These are phyloP conservation scores for Neonectria coccinea DNA, from an alignment of 2,329 filamentous ascomycete species.

Conservation along the genomic window DNA sequence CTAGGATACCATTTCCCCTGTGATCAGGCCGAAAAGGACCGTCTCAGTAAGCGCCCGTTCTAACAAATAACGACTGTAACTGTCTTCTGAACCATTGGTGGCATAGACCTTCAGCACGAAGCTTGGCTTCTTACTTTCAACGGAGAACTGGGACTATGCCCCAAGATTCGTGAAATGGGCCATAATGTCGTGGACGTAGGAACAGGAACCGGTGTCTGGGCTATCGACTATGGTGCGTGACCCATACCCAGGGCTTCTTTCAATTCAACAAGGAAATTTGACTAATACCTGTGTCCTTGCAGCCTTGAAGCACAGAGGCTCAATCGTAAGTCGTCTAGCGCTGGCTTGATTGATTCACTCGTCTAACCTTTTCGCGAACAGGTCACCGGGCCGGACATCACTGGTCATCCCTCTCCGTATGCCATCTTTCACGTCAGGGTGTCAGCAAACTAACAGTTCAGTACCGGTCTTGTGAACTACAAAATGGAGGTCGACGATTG, in stretches of 20 bases:
- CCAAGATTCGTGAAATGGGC: constrained; percentile 12
- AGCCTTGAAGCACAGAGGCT: constrained; percentile 12
- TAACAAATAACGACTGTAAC: too few relatives aligned
- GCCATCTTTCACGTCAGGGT: too few relatives aligned
- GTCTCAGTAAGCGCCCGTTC: constrained; percentile 5
- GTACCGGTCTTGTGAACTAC: constrained; percentile 5
- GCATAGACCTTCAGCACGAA: constrained; percentile 19
- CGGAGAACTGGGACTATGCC: constrained; percentile 15
- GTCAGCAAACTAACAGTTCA: constrained; percentile 9
- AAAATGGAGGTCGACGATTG: too few relatives aligned
- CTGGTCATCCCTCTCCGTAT: too few relatives aligned
- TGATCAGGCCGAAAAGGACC: constrained; percentile 20
- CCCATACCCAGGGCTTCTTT: too few relatives aligned
- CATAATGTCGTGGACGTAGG: constrained; percentile 26
- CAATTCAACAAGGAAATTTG: not conserved
- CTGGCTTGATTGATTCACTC: not conserved
- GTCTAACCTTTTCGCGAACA: not conserved
- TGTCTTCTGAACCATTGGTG: not conserved
- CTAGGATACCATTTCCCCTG: constrained; percentile 20
- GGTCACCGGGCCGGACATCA: constrained; percentile 25
- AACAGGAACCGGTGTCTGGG: constrained; percentile 27
- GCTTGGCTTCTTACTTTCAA: constrained; percentile 13
- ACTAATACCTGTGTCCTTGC: not conserved
- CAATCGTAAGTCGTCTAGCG: constrained; percentile 4
- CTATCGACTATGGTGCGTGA: constrained; percentile 23